These are phyloP conservation scores for Aspergillus melleus DNA, from an alignment of 2,329 filamentous ascomycete genomes.

Conservation along the genomic window DNA sequence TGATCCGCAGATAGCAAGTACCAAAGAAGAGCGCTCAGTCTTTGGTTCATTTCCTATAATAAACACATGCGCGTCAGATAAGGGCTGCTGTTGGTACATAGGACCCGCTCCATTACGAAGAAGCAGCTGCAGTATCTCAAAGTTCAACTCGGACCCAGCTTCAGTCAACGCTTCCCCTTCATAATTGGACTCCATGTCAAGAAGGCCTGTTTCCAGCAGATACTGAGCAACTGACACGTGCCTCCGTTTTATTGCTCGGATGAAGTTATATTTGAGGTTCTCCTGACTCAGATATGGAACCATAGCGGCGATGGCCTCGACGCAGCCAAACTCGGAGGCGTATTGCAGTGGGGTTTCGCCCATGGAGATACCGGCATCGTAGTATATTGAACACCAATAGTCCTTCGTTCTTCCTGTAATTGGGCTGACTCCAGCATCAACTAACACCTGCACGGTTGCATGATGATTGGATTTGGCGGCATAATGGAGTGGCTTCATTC, in stretches of 20 bases:
- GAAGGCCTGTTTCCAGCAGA: background rate
- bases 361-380: background rate
- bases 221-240: background rate
- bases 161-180: background rate
- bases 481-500: slow-evolving; percentile 20
- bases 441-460: slow-evolving; percentile 17
- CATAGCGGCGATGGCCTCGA: background rate
- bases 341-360: no score
- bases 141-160: background rate
- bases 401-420: slow-evolving; percentile 6
- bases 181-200: background rate
- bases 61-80: background rate
- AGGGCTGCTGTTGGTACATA: background rate
- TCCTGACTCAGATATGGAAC: background rate
- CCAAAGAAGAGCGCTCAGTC: no score
- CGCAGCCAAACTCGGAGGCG: no score
- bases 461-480: slow-evolving; percentile 17
- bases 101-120: background rate
- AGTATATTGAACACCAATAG: no score
- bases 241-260: background rate
- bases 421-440: slow-evolving; percentile 16
- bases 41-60: no score
- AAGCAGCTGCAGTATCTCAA: background rate
- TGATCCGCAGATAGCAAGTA: no score
- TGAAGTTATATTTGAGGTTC: background rate